Percentiles rank a stretch among this genome's conserved stretches.
phyloP scores from a whole-genome alignment of 176 grass and related monocot species.

The Eleusine coracana region DNA sequence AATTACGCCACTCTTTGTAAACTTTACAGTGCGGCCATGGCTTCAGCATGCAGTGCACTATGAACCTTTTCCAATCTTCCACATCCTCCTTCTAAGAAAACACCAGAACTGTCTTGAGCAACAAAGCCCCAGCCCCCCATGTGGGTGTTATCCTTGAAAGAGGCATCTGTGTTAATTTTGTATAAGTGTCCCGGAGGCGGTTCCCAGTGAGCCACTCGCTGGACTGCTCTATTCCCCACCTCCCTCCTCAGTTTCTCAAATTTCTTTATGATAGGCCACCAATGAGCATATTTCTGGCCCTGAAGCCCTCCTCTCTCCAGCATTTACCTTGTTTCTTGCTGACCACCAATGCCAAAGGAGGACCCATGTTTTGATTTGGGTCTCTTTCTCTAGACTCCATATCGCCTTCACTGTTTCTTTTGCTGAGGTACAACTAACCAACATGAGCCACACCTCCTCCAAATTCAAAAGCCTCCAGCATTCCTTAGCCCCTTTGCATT shows the following conservation, averaged over 20 bases:
- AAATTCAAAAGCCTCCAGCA: neutral
- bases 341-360: no score
- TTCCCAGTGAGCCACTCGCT: neutral
- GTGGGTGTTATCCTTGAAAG: rapidly evolving
- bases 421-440: rapidly evolving
- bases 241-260: no score
- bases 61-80: rapidly evolving
- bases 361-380: no score
- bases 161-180: neutral
- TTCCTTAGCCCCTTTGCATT: neutral
- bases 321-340: no score
- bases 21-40: no score
- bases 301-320: no score
- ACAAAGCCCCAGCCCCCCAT: neutral
- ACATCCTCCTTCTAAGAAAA: neutral
- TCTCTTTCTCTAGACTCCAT: no score
- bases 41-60: neutral
- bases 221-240: no score
- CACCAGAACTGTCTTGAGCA: rapidly evolving
- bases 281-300: no score
- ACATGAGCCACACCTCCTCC: rapidly evolving
- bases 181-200: neutral
- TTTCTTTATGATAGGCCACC: no score
- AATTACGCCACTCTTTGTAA: no score
- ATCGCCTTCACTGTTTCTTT: neutral